A percentile compares a stretch with the other conserved stretches of the same genome.
phyloP scores from a whole-genome alignment of 139 green algal species.

The Ettlia oleoabundans region DNA sequence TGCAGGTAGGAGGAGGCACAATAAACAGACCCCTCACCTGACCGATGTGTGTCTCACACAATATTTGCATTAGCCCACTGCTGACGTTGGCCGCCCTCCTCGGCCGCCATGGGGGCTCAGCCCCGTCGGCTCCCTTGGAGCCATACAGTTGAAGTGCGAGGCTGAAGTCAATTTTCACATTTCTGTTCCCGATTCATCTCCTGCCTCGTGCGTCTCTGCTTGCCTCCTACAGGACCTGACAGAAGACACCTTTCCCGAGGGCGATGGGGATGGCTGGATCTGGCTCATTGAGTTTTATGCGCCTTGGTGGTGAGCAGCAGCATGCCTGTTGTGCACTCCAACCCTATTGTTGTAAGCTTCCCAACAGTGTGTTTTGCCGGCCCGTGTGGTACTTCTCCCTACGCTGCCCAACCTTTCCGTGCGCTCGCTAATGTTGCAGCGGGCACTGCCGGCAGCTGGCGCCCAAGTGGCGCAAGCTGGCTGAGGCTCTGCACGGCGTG shows the following conservation, averaged over 20 bases:
- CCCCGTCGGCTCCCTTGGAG: too few relatives aligned
- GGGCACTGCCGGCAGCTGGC: slow-evolving; percentile 80
- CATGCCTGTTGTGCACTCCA: not conserved
- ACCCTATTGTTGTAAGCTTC: not conserved
- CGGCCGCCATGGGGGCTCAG: too few relatives aligned
- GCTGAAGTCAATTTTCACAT: too few relatives aligned
- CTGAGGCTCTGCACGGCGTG: slow-evolving; percentile 73
- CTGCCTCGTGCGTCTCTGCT: too few relatives aligned
- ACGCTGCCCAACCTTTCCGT: too few relatives aligned
- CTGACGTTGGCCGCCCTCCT: too few relatives aligned
- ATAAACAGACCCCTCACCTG: not conserved
- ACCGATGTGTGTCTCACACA: not conserved
- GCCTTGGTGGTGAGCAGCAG: slow-evolving; percentile 59
- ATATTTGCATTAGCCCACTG: too few relatives aligned
- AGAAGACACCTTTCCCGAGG: slow-evolving; percentile 59
- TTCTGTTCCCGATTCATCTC: too few relatives aligned
- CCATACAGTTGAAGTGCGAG: too few relatives aligned
- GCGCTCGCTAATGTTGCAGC: slow-evolving; percentile 34
- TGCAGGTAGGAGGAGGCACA: not conserved
- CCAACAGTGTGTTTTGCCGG: not conserved
- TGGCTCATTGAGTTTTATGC: slow-evolving; percentile 85
- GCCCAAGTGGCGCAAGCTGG: slow-evolving; percentile 77
- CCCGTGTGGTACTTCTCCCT: not conserved
- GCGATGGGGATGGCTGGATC: slow-evolving; percentile 59
- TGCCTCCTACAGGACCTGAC: slow-evolving; percentile 44